Evolutionary conservation across 2,329 filamentous ascomycete genomes (phyloP).

Genomic region (Phyllosticta ampelicida): DNA sequence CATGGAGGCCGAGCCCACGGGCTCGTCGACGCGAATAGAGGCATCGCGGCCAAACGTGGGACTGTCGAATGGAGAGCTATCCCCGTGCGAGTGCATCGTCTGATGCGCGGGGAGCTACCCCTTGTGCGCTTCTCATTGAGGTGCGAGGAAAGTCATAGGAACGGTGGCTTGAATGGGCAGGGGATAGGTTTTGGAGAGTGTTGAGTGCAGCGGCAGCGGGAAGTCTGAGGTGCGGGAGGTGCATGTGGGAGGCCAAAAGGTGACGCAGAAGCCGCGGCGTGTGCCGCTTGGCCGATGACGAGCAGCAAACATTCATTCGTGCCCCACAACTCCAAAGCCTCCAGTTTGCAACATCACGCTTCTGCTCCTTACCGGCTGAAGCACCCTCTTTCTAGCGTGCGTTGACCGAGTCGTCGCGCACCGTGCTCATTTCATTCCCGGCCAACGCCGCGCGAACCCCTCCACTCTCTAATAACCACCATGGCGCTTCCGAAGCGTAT

Average conservation of each 20-base stretch:
- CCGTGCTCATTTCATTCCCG: neutral
- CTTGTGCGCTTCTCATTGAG: slow-evolving; percentile 1
- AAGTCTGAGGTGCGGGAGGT: neutral
- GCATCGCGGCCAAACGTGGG: slow-evolving; percentile 79
- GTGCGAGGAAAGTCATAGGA: neutral
- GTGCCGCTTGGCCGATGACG: slow-evolving; percentile 9
- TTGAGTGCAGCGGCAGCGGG: neutral
- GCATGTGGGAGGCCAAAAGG: neutral
- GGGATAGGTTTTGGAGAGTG: neutral
- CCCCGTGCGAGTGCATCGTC: slow-evolving; percentile 8
- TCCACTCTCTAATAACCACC: slow-evolving; percentile 11
- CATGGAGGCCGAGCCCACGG: slow-evolving; percentile 83
- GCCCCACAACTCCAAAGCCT: neutral
- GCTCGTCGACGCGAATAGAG: slow-evolving; percentile 68
- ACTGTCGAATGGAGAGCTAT: slow-evolving; percentile 60
- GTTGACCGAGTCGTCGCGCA: neutral
- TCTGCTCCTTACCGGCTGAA: neutral
- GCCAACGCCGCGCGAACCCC: neutral
- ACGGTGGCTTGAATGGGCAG: neutral
- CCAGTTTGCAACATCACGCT: neutral
- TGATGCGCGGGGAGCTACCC: slow-evolving; percentile 6
- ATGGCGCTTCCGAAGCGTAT: slow-evolving; percentile 90
- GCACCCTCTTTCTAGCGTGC: neutral
- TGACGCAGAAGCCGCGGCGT: slow-evolving; percentile 7
- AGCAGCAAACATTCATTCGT: slow-evolving; percentile 1